phyloP scores from a whole-genome alignment of 106 monocot genomes.

The Acorus gramineus region DNA sequence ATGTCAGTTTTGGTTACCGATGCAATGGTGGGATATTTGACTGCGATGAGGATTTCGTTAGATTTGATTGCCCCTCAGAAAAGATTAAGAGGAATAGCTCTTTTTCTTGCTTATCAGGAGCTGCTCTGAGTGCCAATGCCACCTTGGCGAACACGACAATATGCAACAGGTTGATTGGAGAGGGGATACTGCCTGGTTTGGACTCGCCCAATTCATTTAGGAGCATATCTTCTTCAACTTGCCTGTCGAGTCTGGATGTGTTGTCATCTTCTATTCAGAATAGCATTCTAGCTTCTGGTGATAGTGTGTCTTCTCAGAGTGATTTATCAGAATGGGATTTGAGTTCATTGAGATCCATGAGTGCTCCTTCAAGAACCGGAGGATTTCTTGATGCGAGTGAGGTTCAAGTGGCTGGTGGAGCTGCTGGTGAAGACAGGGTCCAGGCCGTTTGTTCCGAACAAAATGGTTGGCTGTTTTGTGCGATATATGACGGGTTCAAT shows the following conservation, averaged over 20 bases:
- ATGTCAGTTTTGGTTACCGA: conserved; percentile 1
- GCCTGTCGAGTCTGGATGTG: conserved; percentile 8
- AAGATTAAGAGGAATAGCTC: background rate
- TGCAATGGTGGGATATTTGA: no score
- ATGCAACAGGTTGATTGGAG: conserved; percentile 4
- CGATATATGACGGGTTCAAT: conserved; percentile 19
- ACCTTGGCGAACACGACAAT: conserved; percentile 13
- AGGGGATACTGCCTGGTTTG: conserved; percentile 5
- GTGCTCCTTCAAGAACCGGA: conserved; percentile 8
- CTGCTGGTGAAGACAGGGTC: conserved; percentile 19
- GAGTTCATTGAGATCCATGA: conserved; percentile 1
- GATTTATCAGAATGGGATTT: background rate
- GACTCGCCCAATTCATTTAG: conserved; percentile 13
- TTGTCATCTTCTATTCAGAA: conserved; percentile 7
- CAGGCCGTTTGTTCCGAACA: conserved; percentile 24
- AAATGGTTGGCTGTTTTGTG: conserved; percentile 20
- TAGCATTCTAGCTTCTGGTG: background rate
- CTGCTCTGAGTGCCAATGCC: conserved; percentile 12
- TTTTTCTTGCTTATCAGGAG: conserved; percentile 6
- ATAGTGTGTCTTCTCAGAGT: background rate
- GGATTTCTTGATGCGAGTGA: conserved; percentile 13
- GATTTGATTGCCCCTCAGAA: conserved; percentile 9
- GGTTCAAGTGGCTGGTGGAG: conserved; percentile 17
- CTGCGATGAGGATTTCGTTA: no score
- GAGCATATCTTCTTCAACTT: conserved; percentile 12